phyloP scores from a whole-genome alignment of 768 basidiomycete species.

The Leucocoprinus birnbaumii region DNA sequence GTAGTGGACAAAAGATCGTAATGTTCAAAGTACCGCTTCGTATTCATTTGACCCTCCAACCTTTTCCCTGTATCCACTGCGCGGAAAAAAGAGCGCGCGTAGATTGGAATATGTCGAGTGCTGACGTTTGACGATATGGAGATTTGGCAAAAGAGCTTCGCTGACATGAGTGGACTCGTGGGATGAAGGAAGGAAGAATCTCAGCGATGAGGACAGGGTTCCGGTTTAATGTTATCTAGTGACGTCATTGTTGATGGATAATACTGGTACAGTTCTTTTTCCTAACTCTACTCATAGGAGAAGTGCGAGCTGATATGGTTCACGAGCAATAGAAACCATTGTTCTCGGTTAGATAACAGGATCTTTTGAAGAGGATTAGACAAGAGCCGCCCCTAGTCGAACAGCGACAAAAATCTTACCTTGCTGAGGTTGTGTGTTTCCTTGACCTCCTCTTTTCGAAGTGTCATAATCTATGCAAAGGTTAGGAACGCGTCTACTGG shows the following conservation, averaged over 20 bases:
- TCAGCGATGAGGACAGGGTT: no score
- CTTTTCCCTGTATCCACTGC: neutral
- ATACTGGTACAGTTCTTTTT: no score
- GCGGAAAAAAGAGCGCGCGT: neutral
- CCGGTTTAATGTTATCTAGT: no score
- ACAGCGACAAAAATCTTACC: neutral
- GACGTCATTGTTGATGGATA: no score
- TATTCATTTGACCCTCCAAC: neutral
- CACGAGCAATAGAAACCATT: no score
- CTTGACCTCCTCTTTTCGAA: neutral
- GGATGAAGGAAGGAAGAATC: no score
- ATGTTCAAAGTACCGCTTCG: neutral
- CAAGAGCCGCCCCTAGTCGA: neutral
- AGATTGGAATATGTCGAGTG: no score
- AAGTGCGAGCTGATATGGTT: no score
- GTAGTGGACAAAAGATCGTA: neutral
- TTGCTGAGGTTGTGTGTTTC: constrained; percentile 5
- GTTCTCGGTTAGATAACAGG: neutral
- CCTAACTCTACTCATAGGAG: no score
- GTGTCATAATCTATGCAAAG: constrained; percentile 1
- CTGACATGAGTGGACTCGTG: no score
- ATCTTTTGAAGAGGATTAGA: neutral
- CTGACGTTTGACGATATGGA: no score
- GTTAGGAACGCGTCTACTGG: neutral
- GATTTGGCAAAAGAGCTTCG: no score